phyloP scores from a whole-genome alignment of 2,329 filamentous ascomycete genomes.

The Verticillium tricorpus region DNA sequence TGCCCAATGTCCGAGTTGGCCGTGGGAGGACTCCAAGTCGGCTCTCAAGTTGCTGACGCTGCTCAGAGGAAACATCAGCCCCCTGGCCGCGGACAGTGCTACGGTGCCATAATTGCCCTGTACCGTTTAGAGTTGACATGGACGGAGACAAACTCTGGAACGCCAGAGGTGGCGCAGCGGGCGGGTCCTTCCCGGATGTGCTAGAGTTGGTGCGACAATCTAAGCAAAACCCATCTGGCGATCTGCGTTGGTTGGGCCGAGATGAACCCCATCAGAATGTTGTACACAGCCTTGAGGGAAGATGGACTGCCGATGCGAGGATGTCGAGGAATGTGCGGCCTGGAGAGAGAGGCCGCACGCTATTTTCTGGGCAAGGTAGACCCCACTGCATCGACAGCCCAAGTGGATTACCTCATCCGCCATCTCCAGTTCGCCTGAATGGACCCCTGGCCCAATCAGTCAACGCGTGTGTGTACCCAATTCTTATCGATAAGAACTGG shows the following conservation, averaged over 20 bases:
- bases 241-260: background rate
- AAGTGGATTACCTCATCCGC: no score
- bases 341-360: background rate
- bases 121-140: background rate
- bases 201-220: background rate
- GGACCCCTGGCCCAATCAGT: background rate
- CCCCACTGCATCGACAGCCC: no score
- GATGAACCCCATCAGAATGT: background rate
- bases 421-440: no score
- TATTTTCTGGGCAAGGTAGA: background rate
- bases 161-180: background rate
- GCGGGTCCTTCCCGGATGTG: background rate
- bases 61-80: no score
- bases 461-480: background rate
- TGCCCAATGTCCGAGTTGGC: background rate
- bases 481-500: slow-evolving; percentile 14
- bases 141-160: background rate
- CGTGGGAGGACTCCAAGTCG: no score
- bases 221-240: background rate
- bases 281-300: background rate
- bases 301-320: background rate
- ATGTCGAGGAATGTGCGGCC: background rate
- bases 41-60: no score
- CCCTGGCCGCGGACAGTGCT: background rate
- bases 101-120: background rate